These are phyloP conservation scores for Cucurbita maxima DNA, from an alignment of 306 rosid genomes.

Conservation along the genomic window DNA sequence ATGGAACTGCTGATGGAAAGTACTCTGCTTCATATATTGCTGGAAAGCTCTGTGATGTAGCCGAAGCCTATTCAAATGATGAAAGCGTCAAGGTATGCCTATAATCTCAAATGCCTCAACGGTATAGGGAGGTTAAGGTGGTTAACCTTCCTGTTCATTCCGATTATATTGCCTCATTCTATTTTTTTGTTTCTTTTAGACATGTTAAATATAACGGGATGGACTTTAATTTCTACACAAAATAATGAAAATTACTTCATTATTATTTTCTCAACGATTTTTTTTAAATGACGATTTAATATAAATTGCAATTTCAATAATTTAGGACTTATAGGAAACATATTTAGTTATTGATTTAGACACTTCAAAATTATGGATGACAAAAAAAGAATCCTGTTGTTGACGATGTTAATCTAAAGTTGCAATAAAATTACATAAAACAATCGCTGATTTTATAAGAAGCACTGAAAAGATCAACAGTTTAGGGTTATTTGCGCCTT, in stretches of 20 bases:
- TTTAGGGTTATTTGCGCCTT: background rate
- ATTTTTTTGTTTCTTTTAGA: background rate
- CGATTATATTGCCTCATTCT: background rate
- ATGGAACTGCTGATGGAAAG: constrained; percentile 3
- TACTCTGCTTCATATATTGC: constrained; percentile 59
- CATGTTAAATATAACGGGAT: background rate
- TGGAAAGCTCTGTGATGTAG: constrained; percentile 86
- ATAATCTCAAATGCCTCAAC: background rate
- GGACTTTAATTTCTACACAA: background rate
- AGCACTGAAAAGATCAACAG: background rate
- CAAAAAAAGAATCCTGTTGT: background rate
- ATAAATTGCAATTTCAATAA: background rate
- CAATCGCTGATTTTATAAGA: background rate
- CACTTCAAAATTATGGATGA: background rate
- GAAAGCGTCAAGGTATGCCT: constrained; percentile 73
- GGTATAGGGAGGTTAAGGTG: background rate
- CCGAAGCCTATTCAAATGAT: constrained; percentile 86
- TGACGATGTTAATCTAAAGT: background rate
- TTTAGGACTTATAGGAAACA: background rate
- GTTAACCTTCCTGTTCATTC: background rate
- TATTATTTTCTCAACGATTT: background rate
- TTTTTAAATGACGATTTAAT: background rate
- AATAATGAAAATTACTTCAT: background rate
- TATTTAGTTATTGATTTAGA: background rate
- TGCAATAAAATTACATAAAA: background rate